These are phyloP conservation scores for Lotus japonicus DNA, from an alignment of 306 rosid species.

Conservation along the genomic window DNA sequence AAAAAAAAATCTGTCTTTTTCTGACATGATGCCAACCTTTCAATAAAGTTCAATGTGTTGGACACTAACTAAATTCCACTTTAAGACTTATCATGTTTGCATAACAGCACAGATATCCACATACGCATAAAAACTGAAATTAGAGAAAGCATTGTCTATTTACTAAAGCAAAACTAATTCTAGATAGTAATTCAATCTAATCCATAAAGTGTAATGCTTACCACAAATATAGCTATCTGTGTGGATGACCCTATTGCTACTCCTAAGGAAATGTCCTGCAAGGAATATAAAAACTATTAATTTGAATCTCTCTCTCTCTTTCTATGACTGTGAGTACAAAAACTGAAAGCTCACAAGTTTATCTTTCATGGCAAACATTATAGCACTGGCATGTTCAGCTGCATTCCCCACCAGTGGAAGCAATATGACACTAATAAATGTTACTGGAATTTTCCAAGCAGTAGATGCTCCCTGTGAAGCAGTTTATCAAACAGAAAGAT, in stretches of 20 bases:
- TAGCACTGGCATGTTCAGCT: constrained; percentile 88
- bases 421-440: constrained; percentile 76
- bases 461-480: constrained; percentile 61
- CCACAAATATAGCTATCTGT: constrained; percentile 82
- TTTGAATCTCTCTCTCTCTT: not conserved
- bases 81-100: too few relatives aligned
- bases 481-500: constrained; percentile 18
- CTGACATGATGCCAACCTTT: too few relatives aligned
- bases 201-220: constrained; percentile 22
- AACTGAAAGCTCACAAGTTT: constrained; percentile 55
- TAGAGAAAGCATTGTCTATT: not conserved
- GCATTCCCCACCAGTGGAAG: constrained; percentile 89
- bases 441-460: constrained; percentile 49
- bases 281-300: constrained; percentile 13
- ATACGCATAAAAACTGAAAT: not conserved
- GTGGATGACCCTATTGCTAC: constrained; percentile 84
- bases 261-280: constrained; percentile 75
- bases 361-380: constrained; percentile 88
- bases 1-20: too few relatives aligned
- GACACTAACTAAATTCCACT: too few relatives aligned
- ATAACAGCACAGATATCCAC: not conserved
- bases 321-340: not conserved
- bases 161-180: not conserved
- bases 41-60: too few relatives aligned
- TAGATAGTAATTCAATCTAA: not conserved